Base-by-base conservation (phyloP, 2,329 filamentous ascomycete species). In the Talaromyces sp. region DNA sequence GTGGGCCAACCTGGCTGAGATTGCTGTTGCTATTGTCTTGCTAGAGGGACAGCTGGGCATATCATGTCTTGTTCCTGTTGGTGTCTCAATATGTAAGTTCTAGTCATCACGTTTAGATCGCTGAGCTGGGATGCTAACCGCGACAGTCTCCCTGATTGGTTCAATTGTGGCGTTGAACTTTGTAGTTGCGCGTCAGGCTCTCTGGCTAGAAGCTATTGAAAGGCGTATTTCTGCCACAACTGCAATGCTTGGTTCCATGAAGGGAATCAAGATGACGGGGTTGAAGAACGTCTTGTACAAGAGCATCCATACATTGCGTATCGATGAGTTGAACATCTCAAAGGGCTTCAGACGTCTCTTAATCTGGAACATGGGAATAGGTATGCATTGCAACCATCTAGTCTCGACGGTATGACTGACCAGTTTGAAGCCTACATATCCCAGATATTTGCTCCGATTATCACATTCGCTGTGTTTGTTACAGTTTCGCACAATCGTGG, bases 141-240 rank as follows among this genome's bases (percentile, higher is more conserved):
- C 8, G 15, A 39, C 48, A 69, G 72, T 67, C 45, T 76, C 69
- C 17, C 67, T 72, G n/a, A 60, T 69, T 56, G 70, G 65, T 40
- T 75, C 63, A 52, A 66, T 72, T 8, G 58, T 75, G 40, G 66
- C 65, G 1, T 70, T 73, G 67, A 69, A 67, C 5, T 71, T 74
- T 46, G 71, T 75, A 2, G 70, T 74, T 19, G 60, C 69, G 2
- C 66, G 67, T 13, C 78, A 81, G 58, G 74, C 73, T 5, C 63
- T 68, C 15, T 83, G 80, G 80, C 72, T 82, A 35, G 70, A 77
- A 46, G 78, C 78, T 9, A 79, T 81, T 15, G 74, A 82, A 63
- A 69, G 69, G 25, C 76, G 80, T 2, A 76, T 83, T 19, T 77
- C 74, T 5, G 74, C 75, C 15, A 82, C 80, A 0, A 71, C 77